Conservation (phyloP, 495 filamentous ascomycete species). For the Jackrogersella minutella region DNA sequence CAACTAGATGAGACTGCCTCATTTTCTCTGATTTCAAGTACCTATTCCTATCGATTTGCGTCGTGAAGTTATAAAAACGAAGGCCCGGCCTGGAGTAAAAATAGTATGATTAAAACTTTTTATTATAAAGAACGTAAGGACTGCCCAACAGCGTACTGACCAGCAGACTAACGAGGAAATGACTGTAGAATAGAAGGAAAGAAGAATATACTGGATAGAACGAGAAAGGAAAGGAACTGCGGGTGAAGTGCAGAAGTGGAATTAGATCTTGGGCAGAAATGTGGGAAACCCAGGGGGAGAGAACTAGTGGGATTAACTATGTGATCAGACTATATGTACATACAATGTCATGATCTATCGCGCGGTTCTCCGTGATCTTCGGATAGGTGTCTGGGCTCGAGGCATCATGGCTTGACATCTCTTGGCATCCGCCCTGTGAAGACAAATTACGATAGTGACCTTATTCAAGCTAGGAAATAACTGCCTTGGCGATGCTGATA, state of each 20-base stretch:
- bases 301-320: slow-evolving; percentile 10
- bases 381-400: slow-evolving; percentile 14
- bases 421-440: slow-evolving; percentile 20
- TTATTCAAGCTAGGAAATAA: background rate
- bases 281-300: slow-evolving; percentile 14
- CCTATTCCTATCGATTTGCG: background rate
- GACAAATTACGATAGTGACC: slow-evolving; percentile 5
- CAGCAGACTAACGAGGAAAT: slow-evolving; percentile 37
- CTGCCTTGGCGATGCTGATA: background rate
- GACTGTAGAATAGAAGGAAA: slow-evolving; percentile 21
- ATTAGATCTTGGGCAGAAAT: slow-evolving; percentile 16
- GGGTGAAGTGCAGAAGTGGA: slow-evolving; percentile 5
- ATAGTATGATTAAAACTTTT: slow-evolving; percentile 15
- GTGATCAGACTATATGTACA: slow-evolving; percentile 24
- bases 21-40: slow-evolving; percentile 13
- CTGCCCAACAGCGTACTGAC: slow-evolving; percentile 45
- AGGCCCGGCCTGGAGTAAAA: slow-evolving; percentile 6
- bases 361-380: slow-evolving; percentile 25
- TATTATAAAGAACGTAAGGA: slow-evolving; percentile 33
- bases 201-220: slow-evolving; percentile 17
- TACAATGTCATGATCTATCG: slow-evolving; percentile 26
- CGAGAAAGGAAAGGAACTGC: slow-evolving; percentile 26
- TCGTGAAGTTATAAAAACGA: background rate
- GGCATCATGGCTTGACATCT: slow-evolving; percentile 26
- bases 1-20: slow-evolving; percentile 24